Evolutionary conservation across 257 asterid species (phyloP).

Genomic region (Scutellaria baicalensis): DNA sequence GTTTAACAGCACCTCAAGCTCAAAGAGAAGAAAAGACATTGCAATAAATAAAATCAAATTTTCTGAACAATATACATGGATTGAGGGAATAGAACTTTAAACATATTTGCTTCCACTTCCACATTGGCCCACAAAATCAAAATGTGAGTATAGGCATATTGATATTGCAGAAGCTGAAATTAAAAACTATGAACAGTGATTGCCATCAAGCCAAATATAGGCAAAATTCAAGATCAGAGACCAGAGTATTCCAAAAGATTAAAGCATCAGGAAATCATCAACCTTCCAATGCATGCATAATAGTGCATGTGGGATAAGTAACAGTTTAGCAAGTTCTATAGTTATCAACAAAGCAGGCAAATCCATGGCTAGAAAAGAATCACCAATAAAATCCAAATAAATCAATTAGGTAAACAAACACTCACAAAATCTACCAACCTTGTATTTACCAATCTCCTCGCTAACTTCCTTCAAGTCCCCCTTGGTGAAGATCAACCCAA

Average conservation of each 20-base stretch:
- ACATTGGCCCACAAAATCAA: not conserved
- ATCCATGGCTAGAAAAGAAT: not conserved
- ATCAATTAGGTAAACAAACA: not conserved
- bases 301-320: not conserved
- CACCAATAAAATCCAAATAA: not conserved
- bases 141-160: not conserved
- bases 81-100: not conserved
- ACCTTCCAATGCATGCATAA: too few relatives aligned
- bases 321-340: not conserved
- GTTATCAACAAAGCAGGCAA: not conserved
- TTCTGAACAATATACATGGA: not conserved
- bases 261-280: too few relatives aligned
- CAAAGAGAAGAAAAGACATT: not conserved
- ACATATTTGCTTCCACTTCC: not conserved
- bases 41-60: not conserved
- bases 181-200: not conserved
- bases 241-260: not conserved
- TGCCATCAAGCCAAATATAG: not conserved
- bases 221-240: not conserved
- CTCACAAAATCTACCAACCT: constrained; percentile 28
- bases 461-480: constrained; percentile 92
- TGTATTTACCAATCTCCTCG: constrained; percentile 75
- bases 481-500: constrained; percentile 79
- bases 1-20: not conserved
- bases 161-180: not conserved